Base-by-base conservation (phyloP, 2,329 filamentous ascomycete genomes). In the Cryphonectria japonica region DNA sequence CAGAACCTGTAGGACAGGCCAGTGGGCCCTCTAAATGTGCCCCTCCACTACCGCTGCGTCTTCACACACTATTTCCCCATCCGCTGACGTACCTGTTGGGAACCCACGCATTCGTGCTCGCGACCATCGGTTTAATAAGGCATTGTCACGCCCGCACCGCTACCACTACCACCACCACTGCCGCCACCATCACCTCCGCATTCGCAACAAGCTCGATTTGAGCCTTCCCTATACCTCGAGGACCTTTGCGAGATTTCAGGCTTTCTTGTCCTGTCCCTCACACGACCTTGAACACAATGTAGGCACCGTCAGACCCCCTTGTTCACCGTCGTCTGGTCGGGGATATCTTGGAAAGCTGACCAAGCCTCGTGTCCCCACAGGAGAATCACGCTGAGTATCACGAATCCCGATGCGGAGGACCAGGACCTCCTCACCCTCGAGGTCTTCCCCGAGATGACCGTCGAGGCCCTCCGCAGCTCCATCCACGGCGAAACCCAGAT, bases 311-410 rank as follows among this genome's bases (percentile, higher is more conserved):
- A 39, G 37, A n/a, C 11, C n/a, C n/a, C 16, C 13, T 22, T 16
- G 9, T 43, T n/a, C 41, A 46, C n/a, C n/a, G 63, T 26, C n/a
- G 2, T 26, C 41, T 39, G n/a, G 32, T 19, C 34, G 59, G 59
- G 43, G 16, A 16, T 22, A 52, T 13, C 29, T 14, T 50, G 41
- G 39, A 41, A 34, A 19, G 43, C 63, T 65, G 43, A 65, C 41
- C 39, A 32, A 14, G 6, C 22, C 41, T 32, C 7, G 39, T 41
- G 22, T 19, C 32, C 13, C 14, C 41, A 13, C 41, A 65, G 63
- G 94, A 92, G 91, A 82, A 92, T 97, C 83, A 96, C 94, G 67
- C 89, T 97, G 81, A 93, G 89, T 81, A 92, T 97, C 79, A 92
- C 92, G 79, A 92, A 92, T 75, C 89, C 91, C 74, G 89, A 92